A percentile compares a stretch with the other conserved stretches of the same genome.
Evolutionary conservation across 768 basidiomycete species (phyloP).

Genomic region (Lentinula edodes): DNA sequence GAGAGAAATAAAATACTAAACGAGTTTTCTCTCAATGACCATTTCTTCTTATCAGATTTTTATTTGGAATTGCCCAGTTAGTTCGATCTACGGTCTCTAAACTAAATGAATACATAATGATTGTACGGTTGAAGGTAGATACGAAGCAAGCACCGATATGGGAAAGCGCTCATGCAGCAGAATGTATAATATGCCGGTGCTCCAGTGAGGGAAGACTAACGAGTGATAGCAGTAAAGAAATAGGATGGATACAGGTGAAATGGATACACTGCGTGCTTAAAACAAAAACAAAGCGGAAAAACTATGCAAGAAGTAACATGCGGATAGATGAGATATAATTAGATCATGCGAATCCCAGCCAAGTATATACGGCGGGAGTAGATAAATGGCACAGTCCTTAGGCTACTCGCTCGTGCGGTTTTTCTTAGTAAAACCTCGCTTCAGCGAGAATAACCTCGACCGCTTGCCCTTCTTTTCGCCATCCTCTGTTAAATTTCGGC

Average conservation of each 20-base stretch:
- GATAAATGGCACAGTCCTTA: not conserved
- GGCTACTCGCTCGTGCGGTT: not conserved
- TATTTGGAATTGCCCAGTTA: too few relatives aligned
- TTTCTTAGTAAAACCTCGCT: conserved; percentile 5
- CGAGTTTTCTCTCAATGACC: too few relatives aligned
- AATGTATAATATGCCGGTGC: too few relatives aligned
- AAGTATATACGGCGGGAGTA: not conserved
- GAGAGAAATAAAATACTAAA: too few relatives aligned
- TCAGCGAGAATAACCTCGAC: conserved; percentile 1
- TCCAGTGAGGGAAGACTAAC: not conserved
- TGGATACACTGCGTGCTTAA: not conserved
- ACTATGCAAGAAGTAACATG: not conserved
- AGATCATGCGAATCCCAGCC: not conserved
- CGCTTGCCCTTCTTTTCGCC: not conserved
- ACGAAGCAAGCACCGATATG: too few relatives aligned
- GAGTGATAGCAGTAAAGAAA: not conserved
- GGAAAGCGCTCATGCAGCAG: too few relatives aligned
- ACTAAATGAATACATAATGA: too few relatives aligned
- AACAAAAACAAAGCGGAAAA: not conserved
- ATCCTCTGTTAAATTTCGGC: not conserved
- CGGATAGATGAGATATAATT: not conserved
- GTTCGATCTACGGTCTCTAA: too few relatives aligned
- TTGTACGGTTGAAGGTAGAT: too few relatives aligned
- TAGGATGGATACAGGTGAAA: not conserved
- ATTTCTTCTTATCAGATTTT: too few relatives aligned